phyloP scores from a whole-genome alignment of 768 basidiomycete species.

The Serendipita sp. region DNA sequence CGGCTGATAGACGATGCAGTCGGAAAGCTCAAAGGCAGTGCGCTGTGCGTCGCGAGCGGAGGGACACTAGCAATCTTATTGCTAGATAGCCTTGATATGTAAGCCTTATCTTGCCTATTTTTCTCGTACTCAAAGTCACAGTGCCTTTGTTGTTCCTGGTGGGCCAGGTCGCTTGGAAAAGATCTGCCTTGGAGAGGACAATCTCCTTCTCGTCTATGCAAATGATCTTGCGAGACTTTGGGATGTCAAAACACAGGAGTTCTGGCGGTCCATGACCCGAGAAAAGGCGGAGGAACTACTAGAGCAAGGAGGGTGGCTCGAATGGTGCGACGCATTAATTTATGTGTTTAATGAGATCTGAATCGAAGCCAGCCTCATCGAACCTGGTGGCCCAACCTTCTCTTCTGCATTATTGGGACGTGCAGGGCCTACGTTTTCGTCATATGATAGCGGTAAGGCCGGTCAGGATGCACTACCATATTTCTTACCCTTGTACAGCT shows the following conservation, averaged over 20 bases:
- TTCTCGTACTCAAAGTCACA: slow-evolving; percentile 4
- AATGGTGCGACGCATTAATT: slow-evolving; percentile 33
- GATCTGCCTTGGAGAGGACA: slow-evolving; percentile 49
- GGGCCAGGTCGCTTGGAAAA: slow-evolving; percentile 46
- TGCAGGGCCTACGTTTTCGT: neutral
- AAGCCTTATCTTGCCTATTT: slow-evolving; percentile 18
- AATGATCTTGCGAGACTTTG: slow-evolving; percentile 70
- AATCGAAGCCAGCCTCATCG: neutral
- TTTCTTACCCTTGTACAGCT: slow-evolving; percentile 11
- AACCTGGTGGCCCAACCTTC: slow-evolving; percentile 5
- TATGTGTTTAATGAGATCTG: neutral
- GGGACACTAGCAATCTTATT: slow-evolving; percentile 73
- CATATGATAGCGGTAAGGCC: neutral
- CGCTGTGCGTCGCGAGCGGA: slow-evolving; percentile 56
- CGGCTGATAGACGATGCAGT: slow-evolving; percentile 35
- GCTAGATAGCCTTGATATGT: slow-evolving; percentile 66
- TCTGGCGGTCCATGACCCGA: slow-evolving; percentile 63
- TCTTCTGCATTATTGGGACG: slow-evolving; percentile 5
- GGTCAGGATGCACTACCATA: neutral
- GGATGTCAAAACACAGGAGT: slow-evolving; percentile 69
- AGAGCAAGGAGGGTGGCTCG: slow-evolving; percentile 53
- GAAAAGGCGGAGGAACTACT: slow-evolving; percentile 68
- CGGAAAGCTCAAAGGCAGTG: slow-evolving; percentile 47
- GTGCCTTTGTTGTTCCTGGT: slow-evolving; percentile 40
- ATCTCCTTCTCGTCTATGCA: slow-evolving; percentile 58